These are phyloP conservation scores for Pseudozyma sp. DNA, from an alignment of 1,284 basidiomycete genomes.

Conservation along the genomic window DNA sequence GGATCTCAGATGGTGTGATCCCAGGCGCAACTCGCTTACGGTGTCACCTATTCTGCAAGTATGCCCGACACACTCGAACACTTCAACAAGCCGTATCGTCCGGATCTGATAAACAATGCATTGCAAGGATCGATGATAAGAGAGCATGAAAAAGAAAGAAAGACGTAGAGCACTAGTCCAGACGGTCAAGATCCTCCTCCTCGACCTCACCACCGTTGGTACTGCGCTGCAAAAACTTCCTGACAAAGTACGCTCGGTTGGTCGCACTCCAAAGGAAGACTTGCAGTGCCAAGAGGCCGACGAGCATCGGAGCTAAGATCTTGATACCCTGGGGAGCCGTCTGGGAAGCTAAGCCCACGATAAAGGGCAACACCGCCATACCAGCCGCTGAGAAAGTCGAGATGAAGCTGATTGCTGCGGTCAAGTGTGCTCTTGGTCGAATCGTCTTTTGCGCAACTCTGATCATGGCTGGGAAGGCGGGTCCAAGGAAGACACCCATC, in stretches of 20 bases:
- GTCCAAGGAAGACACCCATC: constrained; percentile 50
- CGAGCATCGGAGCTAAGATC: constrained; percentile 47
- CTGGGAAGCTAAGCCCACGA: constrained; percentile 49
- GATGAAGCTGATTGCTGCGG: constrained; percentile 50
- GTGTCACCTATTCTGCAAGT: too few relatives aligned
- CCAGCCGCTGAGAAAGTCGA: constrained; percentile 45
- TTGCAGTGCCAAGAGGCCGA: constrained; percentile 43
- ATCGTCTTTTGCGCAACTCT: constrained; percentile 27
- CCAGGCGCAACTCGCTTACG: too few relatives aligned
- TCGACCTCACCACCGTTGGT: not conserved
- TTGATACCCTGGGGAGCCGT: constrained; percentile 40
- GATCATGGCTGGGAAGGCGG: constrained; percentile 54
- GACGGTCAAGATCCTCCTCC: constrained; percentile 20
- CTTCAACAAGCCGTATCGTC: too few relatives aligned
- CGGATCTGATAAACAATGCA: too few relatives aligned
- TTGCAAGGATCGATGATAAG: too few relatives aligned
- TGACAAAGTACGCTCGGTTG: constrained; percentile 23
- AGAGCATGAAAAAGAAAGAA: too few relatives aligned
- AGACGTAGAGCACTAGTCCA: constrained; percentile 9
- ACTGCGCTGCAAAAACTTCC: constrained; percentile 8
- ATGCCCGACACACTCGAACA: too few relatives aligned
- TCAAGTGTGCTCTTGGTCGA: constrained; percentile 46
- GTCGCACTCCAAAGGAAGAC: constrained; percentile 28
- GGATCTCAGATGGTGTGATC: too few relatives aligned
- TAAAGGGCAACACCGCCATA: constrained; percentile 48